Conservation (phyloP, 2,329 filamentous ascomycete genomes). For the Spiromastix sp. region DNA sequence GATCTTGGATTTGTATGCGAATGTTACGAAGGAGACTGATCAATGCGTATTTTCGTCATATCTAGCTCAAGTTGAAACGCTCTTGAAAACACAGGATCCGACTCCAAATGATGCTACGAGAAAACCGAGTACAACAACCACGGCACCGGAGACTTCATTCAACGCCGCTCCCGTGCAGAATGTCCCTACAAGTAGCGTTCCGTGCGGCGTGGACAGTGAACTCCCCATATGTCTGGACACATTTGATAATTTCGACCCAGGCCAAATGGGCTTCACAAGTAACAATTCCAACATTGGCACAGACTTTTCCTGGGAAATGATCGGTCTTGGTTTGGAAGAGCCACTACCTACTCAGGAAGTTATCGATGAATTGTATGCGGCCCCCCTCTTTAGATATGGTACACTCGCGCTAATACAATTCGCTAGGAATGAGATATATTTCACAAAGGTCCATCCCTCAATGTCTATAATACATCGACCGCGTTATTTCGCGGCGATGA, state of each 20-base stretch:
- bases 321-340: conserved; percentile 72
- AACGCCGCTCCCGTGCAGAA: background rate
- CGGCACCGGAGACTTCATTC: too few relatives aligned
- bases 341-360: conserved; percentile 66
- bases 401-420: conserved; percentile 11
- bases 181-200: background rate
- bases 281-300: conserved; percentile 16
- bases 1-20: conserved; percentile 5
- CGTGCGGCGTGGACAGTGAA: background rate
- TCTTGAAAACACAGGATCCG: conserved; percentile 68
- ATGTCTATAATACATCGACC: conserved; percentile 82
- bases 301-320: conserved; percentile 72
- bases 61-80: conserved; percentile 81
- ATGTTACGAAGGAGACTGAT: too few relatives aligned
- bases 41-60: background rate
- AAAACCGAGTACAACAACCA: too few relatives aligned
- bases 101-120: conserved; percentile 9
- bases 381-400: background rate
- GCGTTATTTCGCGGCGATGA: conserved; percentile 79
- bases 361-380: conserved; percentile 67
- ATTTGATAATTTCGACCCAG: conserved; percentile 4
- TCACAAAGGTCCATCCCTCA: conserved; percentile 79
- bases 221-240: background rate
- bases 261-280: conserved; percentile 13
- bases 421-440: conserved; percentile 67